A percentile compares a stretch with the other conserved stretches of the same genome.
These are phyloP conservation scores for Gracilaria gracilis DNA, from an alignment of 23 red algal species.

Conservation along the genomic window DNA sequence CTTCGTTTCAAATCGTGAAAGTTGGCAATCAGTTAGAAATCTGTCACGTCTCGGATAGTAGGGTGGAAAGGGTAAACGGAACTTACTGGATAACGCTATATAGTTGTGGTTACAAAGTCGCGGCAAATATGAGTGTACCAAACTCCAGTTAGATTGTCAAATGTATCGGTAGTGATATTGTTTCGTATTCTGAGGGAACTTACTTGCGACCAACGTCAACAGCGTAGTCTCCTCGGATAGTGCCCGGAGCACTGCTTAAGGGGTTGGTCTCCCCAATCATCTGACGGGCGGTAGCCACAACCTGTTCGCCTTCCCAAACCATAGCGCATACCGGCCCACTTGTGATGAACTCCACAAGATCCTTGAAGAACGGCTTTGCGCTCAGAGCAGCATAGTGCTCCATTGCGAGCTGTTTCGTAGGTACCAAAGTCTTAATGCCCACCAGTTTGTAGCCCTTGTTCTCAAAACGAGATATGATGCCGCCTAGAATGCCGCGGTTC, in stretches of 20 bases:
- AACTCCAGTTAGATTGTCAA: neutral
- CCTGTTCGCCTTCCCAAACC: slow-evolving; percentile 96
- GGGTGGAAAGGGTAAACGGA: too few species aligned
- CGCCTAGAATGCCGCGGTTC: slow-evolving; percentile 91
- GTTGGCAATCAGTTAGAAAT: slow-evolving; percentile 8
- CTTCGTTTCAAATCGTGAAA: slow-evolving; percentile 3
- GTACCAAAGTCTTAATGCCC: slow-evolving; percentile 80
- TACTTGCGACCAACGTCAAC: slow-evolving; percentile 93
- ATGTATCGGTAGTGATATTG: neutral
- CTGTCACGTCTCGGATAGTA: neutral
- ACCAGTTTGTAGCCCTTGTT: slow-evolving; percentile 87
- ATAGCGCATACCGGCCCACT: slow-evolving; percentile 93
- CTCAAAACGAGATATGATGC: slow-evolving; percentile 95
- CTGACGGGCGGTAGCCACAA: slow-evolving; percentile 78
- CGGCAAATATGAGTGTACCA: neutral
- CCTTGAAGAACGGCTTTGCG: slow-evolving; percentile 91
- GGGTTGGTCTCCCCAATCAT: slow-evolving; percentile 98
- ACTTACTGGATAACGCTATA: slow-evolving; percentile 63
- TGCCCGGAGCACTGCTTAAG: slow-evolving; percentile 79
- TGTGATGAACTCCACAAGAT: slow-evolving; percentile 86
- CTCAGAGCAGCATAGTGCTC: slow-evolving; percentile 88
- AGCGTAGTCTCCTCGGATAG: slow-evolving; percentile 93
- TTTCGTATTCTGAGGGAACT: neutral
- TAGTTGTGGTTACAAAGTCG: neutral
- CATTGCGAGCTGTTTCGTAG: slow-evolving; percentile 75